phyloP scores from a whole-genome alignment of 2,329 filamentous ascomycete genomes.

The Aureobasidium sp. region DNA sequence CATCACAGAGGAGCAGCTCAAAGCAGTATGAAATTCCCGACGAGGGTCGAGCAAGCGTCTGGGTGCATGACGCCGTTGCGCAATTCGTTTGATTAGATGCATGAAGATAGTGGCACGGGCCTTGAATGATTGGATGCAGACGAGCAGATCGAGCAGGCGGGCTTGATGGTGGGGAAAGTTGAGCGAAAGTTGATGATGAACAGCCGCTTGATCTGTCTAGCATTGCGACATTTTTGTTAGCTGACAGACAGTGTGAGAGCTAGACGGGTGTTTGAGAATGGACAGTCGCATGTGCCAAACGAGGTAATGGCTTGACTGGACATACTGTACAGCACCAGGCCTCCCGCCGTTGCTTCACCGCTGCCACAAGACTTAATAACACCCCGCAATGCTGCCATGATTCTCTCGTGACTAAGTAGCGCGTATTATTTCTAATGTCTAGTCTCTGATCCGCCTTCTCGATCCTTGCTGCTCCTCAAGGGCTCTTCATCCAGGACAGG shows the following conservation, averaged over 20 bases:
- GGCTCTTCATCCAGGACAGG: neutral
- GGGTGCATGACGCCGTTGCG: conserved; percentile 11
- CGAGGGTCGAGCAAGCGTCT: neutral
- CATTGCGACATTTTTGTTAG: conserved; percentile 5
- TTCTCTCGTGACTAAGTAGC: conserved; percentile 15
- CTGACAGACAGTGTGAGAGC: neutral
- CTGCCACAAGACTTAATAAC: neutral
- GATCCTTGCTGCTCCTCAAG: neutral
- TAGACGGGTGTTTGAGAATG: neutral
- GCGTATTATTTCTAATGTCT: conserved; percentile 8
- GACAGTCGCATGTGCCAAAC: neutral
- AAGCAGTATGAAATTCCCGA: neutral
- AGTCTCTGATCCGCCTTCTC: neutral
- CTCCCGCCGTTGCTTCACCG: conserved; percentile 11
- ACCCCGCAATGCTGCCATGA: conserved; percentile 7
- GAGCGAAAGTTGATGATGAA: neutral
- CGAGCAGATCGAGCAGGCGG: neutral
- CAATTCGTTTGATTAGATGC: conserved; percentile 9
- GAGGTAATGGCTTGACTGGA: neutral
- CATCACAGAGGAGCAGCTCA: neutral
- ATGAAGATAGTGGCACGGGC: conserved; percentile 5
- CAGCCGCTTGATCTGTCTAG: neutral
- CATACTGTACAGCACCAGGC: neutral
- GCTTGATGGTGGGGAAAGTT: conserved; percentile 6
- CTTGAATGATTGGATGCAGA: neutral